phyloP scores from a whole-genome alignment of 2,329 filamentous ascomycete species.

The Aspergillus glaucus region DNA sequence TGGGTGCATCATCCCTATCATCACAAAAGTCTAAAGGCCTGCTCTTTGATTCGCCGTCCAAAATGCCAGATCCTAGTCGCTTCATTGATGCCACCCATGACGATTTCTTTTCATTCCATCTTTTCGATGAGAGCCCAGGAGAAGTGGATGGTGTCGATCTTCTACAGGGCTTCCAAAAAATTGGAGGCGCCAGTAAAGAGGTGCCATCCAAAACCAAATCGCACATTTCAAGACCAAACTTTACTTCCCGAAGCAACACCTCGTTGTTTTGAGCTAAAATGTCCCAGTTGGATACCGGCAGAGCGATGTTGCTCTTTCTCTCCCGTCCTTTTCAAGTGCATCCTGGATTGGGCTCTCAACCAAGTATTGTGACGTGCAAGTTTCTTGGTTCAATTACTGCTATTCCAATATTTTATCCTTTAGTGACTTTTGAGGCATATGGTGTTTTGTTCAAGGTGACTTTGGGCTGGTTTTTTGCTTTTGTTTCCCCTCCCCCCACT shows the following conservation, averaged over 20 bases:
- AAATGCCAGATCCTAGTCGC: conserved; percentile 25
- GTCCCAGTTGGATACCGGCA: neutral
- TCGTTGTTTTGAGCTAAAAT: conserved; percentile 24
- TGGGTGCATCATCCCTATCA: conserved; percentile 28
- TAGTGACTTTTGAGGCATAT: conserved; percentile 1
- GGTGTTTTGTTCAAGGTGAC: conserved; percentile 1
- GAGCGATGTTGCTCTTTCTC: neutral
- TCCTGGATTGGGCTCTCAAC: neutral
- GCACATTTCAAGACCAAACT: conserved; percentile 23
- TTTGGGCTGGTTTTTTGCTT: conserved; percentile 5
- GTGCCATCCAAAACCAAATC: conserved; percentile 24
- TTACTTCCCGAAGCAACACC: conserved; percentile 28
- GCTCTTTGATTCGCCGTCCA: conserved; percentile 37
- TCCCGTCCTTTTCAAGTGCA: neutral
- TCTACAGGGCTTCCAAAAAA: conserved; percentile 44
- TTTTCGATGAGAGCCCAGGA: conserved; percentile 39
- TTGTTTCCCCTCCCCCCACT: conserved; percentile 3
- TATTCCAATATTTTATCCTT: neutral
- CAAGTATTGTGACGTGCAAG: neutral
- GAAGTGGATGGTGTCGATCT: conserved; percentile 43
- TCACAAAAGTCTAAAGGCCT: conserved; percentile 27
- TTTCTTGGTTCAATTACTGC: conserved; percentile 2
- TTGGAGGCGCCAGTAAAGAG: conserved; percentile 34
- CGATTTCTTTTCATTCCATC: conserved; percentile 44
- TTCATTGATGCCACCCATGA: conserved; percentile 34